Base-by-base conservation (phyloP, 1,139 yeast species). In the Sugiyamaella castrensis region DNA sequence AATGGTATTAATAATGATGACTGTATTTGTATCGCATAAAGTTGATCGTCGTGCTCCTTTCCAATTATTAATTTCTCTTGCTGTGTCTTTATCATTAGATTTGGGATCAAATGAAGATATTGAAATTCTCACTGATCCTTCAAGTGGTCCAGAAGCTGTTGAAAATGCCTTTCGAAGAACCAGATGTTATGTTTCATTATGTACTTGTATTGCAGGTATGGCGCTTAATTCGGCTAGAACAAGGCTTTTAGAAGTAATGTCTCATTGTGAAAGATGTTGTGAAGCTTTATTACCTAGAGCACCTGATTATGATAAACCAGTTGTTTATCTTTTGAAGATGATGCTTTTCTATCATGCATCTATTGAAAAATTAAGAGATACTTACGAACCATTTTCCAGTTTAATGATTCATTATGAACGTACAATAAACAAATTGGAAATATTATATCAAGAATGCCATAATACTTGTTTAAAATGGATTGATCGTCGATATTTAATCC, bases 1-100 rank as follows among this genome's bases (percentile, higher is more conserved):
- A 26, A 71, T 71, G 46, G 66, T 72, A 1, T 75, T 77, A 53
- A 60, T 77, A 44, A 69, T 76, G 3, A 59, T 77, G 12, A 74
- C 80, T 8, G 61, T 75, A 7, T 79, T 50, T 37, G 40, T 49
- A 12, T 19, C 38, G 12, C 48, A 47, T 7, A 81, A 82, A 71
- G 74, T 49, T 64, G 76, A 5, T 79, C 81, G 1, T 78, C 81
- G 75, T 74, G 56, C 78, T 57, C 81, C 77, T 53, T 70, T 79
- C 61, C 72, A 73, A 53, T 59, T 77, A 26, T 58, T 79, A 51
- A 70, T 72, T 42, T 77, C 79, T 2, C 65, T 72, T 46, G 72
- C 71, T 52, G 60, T 79, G 33, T 69, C 78, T 1, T 57, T 77
- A 26, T 76, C 81, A 57, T 69, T 77, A 24, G 81, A 78, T 51